Conservation (phyloP, 2,329 filamentous ascomycete genomes). For the Fusarium sp. region DNA sequence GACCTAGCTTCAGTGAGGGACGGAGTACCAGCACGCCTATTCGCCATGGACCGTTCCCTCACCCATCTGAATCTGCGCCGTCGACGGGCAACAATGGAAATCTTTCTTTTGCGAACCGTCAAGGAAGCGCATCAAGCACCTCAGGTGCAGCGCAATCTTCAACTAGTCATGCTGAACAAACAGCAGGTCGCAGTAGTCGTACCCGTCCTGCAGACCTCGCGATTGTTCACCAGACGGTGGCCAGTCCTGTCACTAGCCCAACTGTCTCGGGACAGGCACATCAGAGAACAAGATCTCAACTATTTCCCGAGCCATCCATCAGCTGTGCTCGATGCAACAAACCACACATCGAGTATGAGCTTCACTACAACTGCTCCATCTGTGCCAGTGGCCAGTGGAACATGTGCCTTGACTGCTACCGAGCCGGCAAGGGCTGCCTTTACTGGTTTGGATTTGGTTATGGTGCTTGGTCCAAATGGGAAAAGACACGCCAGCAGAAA, state of each 20-base stretch:
- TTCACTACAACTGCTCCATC: conserved; percentile 81
- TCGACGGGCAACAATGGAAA: conserved; percentile 32
- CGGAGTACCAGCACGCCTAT: conserved; percentile 53
- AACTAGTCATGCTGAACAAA: conserved; percentile 34
- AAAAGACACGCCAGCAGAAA: conserved; percentile 55
- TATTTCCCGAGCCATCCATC: conserved; percentile 75
- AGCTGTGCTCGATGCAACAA: conserved; percentile 75
- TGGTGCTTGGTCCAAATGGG: conserved; percentile 72
- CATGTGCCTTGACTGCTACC: conserved; percentile 83
- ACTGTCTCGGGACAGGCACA: conserved; percentile 50
- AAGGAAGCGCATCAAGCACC: conserved; percentile 35
- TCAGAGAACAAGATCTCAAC: conserved; percentile 55
- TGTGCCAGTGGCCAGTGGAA: conserved; percentile 78
- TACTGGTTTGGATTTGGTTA: conserved; percentile 90
- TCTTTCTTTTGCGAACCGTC: conserved; percentile 52
- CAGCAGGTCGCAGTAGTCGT: conserved; percentile 36
- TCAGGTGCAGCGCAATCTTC: conserved; percentile 11
- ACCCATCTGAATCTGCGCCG: conserved; percentile 36
- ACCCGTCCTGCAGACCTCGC: conserved; percentile 52
- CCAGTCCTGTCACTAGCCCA: conserved; percentile 47
- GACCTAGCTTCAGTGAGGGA: conserved; percentile 53
- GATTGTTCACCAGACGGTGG: conserved; percentile 47
- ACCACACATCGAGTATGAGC: conserved; percentile 78
- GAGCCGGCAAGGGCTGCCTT: conserved; percentile 75
- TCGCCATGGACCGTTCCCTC: conserved; percentile 40